Evolutionary conservation across 2,329 filamentous ascomycete species (phyloP), one percentile per base, ranked within the genome.

Genomic region (Hymenoscyphus scutula): DNA sequence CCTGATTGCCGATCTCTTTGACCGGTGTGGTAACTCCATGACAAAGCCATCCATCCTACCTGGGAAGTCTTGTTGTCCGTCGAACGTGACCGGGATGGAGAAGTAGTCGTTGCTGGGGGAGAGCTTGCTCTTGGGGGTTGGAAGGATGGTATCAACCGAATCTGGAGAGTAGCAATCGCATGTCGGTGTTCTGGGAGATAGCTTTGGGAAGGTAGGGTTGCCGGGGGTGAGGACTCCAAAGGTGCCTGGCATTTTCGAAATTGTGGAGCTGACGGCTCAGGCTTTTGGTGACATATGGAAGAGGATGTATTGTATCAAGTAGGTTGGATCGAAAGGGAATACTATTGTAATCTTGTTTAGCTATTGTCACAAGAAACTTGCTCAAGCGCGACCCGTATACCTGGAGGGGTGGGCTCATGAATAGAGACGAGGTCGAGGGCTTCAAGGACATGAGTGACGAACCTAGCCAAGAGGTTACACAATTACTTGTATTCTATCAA

Each of bases 51-150:
- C 15, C 30, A 25, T 30, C 15, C 30, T 17, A 27, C 19, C 58
- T 5, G 11, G 58, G 23, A 25, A 10, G 23, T 59, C 29, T 23
- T 38, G 17, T 17, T 23, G 29, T 2, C 58, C 58, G 32, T 59
- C 58, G 45, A 53, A 53, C 15, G 3, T 25, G 5, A 54, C 19
- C 1, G 58, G 48, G 19, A 59, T 53, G n/a, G 58, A 59, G n/a
- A 59, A 59, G 48, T 53, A 59, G 13, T 59, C 58, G 7, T 15
- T 34, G 45, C 13, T 5, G 29, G 25, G 8, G 3, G 27, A 11
- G 7, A 13, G 8, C 7, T 38, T n/a, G 30, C 15, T 19, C n/a
- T 17, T 32, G 3, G 27, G 15, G 5, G 58, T 41, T 34, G 45
- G n/a, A 30, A 27, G 27, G 30, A 59, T 17, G n/a, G 25, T 59